phyloP scores from a whole-genome alignment of 352 stramenopile genomes.

The Thalassiosira tumida region DNA sequence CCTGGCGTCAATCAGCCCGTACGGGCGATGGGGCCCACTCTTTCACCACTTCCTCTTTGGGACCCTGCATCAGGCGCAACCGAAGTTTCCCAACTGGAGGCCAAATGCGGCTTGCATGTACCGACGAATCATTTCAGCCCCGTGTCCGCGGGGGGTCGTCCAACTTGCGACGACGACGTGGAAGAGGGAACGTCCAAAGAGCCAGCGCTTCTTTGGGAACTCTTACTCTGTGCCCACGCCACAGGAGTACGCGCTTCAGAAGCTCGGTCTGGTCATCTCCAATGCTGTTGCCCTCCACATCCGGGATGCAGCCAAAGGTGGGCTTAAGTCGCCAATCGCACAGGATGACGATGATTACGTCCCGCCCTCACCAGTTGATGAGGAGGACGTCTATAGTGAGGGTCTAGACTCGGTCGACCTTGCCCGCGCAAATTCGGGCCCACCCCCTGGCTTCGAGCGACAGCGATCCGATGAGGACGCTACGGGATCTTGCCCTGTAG shows the following conservation, averaged over 20 bases:
- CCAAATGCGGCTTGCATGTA: slow-evolving; percentile 31
- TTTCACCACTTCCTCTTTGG: background rate
- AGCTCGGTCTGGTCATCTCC: slow-evolving; percentile 32
- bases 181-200: background rate
- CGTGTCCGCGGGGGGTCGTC: slow-evolving; percentile 1
- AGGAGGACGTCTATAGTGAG: too few species aligned
- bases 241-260: slow-evolving; percentile 11
- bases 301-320: background rate
- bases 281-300: slow-evolving; percentile 45
- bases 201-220: slow-evolving; percentile 35
- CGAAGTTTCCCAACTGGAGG: background rate
- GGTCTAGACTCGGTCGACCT: too few species aligned
- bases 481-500: too few species aligned
- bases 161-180: background rate
- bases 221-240: slow-evolving; percentile 48
- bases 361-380: too few species aligned
- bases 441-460: too few species aligned
- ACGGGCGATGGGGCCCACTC: slow-evolving; percentile 4
- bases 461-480: too few species aligned
- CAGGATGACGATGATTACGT: background rate
- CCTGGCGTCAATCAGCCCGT: background rate
- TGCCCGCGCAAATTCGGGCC: too few species aligned
- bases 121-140: background rate
- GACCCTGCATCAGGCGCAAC: background rate
- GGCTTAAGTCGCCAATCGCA: background rate